phyloP scores from a whole-genome alignment of 2,329 filamentous ascomycete genomes.

The Didymosphaeria variabile region DNA sequence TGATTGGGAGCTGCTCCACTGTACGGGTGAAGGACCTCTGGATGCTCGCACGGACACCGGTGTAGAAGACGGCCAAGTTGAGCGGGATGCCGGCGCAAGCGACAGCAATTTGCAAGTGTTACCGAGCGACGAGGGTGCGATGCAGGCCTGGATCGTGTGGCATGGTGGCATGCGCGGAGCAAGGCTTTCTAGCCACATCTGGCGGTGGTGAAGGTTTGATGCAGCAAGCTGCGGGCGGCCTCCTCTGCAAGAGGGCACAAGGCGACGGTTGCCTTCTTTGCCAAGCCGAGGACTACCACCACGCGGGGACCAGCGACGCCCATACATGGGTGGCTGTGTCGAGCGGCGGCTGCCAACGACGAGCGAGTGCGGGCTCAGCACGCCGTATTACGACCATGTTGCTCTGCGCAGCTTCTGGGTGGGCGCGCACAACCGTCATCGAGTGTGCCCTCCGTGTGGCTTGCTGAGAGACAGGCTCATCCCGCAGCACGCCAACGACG shows the following conservation, averaged over 20 bases:
- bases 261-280: conserved; percentile 27
- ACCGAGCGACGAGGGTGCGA: conserved; percentile 11
- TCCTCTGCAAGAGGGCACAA: conserved; percentile 28
- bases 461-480: conserved; percentile 2
- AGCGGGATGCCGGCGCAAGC: conserved; percentile 20
- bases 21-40: conserved; percentile 30
- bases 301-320: conserved; percentile 4
- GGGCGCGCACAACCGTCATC: not conserved
- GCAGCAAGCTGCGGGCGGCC: conserved; percentile 28
- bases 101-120: conserved; percentile 7
- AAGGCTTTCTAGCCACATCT: conserved; percentile 32
- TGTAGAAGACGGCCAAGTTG: conserved; percentile 34
- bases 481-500: conserved; percentile 1
- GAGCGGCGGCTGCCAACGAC: not conserved
- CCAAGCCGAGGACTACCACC: conserved; percentile 22
- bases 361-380: not conserved
- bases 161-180: conserved; percentile 17
- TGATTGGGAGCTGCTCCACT: conserved; percentile 18
- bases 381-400: not conserved
- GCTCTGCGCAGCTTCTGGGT: not conserved
- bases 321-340: conserved; percentile 24
- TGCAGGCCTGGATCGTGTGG: conserved; percentile 10
- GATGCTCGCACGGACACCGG: conserved; percentile 33
- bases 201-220: conserved; percentile 15
- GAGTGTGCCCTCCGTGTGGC: conserved; percentile 5